These are phyloP conservation scores for Neurospora cerealis DNA, from an alignment of 495 filamentous ascomycete species.

Conservation along the genomic window DNA sequence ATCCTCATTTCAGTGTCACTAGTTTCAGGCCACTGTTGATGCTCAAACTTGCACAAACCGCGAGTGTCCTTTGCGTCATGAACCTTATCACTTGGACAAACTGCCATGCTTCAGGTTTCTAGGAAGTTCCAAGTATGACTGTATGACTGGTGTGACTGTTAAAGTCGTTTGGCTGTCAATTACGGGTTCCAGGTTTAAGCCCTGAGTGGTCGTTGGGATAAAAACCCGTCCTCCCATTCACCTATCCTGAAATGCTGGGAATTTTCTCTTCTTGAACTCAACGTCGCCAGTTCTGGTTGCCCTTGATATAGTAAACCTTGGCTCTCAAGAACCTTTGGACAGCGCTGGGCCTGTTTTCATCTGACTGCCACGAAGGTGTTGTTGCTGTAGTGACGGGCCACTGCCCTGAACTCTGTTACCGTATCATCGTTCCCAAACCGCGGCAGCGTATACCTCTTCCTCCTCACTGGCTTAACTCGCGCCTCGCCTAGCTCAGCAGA, in stretches of 20 bases:
- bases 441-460: not conserved
- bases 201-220: not conserved
- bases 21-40: not conserved
- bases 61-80: not conserved
- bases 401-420: not conserved
- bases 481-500: not conserved
- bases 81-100: not conserved
- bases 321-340: not conserved
- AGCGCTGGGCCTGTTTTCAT: not conserved
- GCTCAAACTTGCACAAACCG: not conserved
- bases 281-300: not conserved
- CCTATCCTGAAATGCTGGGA: not conserved
- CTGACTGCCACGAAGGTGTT: not conserved
- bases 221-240: not conserved
- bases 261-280: not conserved
- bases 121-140: not conserved
- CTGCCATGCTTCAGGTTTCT: not conserved
- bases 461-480: not conserved
- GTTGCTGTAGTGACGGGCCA: not conserved
- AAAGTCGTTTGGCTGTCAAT: not conserved
- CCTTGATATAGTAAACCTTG: not conserved
- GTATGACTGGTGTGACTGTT: not conserved
- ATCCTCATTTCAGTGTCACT: not conserved
- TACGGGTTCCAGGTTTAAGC: not conserved
- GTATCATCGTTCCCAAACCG: not conserved